Evolutionary conservation across 352 stramenopile species (phyloP).

Genomic region (Phytophthora sojae): DNA sequence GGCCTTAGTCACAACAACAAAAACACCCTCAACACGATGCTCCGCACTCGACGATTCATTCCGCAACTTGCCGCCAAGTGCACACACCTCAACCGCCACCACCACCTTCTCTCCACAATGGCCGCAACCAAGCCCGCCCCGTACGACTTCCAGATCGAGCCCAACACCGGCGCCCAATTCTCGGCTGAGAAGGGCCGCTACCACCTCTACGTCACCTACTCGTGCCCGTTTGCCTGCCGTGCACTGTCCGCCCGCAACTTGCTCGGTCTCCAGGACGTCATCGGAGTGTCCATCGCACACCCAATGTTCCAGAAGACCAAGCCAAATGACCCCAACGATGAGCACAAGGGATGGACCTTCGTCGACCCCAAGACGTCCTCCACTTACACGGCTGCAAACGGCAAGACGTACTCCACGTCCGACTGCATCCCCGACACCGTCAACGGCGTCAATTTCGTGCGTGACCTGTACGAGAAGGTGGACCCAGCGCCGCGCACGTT

Average conservation of each 20-base stretch:
- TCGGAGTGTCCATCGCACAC: conserved; percentile 90
- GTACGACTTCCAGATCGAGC: conserved; percentile 32
- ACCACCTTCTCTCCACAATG: conserved; percentile 11
- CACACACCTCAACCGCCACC: background rate
- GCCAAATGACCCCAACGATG: conserved; percentile 38
- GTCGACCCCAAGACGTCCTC: conserved; percentile 12
- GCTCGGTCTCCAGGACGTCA: conserved; percentile 92
- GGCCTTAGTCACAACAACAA: too few species aligned
- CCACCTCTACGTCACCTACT: conserved; percentile 93
- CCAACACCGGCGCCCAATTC: conserved; percentile 47
- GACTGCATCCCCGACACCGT: conserved; percentile 33
- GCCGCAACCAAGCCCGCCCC: conserved; percentile 14
- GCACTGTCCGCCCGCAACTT: conserved; percentile 80
- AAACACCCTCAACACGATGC: too few species aligned
- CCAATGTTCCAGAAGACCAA: conserved; percentile 53
- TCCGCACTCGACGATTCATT: background rate
- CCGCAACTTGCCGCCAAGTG: background rate
- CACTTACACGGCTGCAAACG: conserved; percentile 15
- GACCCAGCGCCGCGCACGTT: conserved; percentile 25
- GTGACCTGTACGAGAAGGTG: conserved; percentile 53
- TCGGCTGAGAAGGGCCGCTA: conserved; percentile 68
- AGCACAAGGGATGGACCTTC: conserved; percentile 45
- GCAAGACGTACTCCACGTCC: conserved; percentile 23
- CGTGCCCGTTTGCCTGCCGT: conserved; percentile 84
- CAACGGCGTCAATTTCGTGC: conserved; percentile 35